A percentile compares a stretch with the other conserved stretches of the same genome.
phyloP scores from a whole-genome alignment of 2,329 filamentous ascomycete species.

The Dothistroma pini region DNA sequence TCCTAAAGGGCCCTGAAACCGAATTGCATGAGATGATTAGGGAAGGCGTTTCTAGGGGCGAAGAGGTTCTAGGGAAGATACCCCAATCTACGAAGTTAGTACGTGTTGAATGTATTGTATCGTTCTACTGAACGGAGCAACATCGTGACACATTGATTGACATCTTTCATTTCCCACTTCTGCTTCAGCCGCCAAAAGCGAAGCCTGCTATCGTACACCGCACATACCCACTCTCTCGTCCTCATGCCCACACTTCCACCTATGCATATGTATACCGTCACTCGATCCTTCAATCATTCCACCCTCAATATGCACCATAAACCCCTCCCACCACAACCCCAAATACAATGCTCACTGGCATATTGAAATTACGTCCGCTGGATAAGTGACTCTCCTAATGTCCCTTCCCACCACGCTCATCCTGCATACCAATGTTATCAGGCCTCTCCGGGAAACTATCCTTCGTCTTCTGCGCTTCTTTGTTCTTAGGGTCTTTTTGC shows the following conservation, averaged over 20 bases:
- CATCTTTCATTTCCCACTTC: neutral
- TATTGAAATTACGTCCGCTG: neutral
- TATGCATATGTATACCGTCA: neutral
- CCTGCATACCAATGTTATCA: conserved; percentile 48
- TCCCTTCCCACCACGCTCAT: conserved; percentile 48
- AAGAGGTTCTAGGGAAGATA: conserved; percentile 4
- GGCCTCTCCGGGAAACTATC: conserved; percentile 48
- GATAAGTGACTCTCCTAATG: conserved; percentile 21
- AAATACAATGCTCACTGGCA: neutral
- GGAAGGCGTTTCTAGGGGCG: neutral
- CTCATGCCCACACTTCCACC: neutral
- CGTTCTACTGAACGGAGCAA: neutral
- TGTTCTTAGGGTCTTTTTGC: conserved; percentile 35
- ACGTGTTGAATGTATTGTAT: neutral
- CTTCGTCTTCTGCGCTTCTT: conserved; percentile 42
- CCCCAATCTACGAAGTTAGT: neutral
- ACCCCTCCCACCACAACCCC: neutral
- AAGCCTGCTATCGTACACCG: neutral
- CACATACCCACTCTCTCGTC: neutral
- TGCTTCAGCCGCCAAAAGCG: neutral
- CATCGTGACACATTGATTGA: neutral
- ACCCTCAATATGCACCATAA: neutral
- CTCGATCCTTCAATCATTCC: neutral
- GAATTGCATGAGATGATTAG: neutral
- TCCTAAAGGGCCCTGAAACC: conserved; percentile 21